Evolutionary conservation across 2,329 filamentous ascomycete species (phyloP), one percentile per base, ranked within the genome.

Genomic region (Lachnellula occidentalis): DNA sequence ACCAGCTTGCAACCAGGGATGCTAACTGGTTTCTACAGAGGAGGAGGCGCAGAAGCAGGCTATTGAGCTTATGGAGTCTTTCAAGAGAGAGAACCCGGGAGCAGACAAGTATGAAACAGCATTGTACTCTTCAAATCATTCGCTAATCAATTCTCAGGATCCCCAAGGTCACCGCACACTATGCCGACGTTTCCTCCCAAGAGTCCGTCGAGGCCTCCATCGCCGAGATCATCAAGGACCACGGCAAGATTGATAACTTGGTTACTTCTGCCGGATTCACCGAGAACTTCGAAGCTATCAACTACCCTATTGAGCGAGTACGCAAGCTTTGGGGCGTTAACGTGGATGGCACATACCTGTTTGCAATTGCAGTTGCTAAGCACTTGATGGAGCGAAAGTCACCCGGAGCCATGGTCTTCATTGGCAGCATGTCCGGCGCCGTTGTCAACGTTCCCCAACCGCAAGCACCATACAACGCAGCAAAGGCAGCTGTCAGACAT

Each of bases 201-300:
- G 81, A 85, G 48, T 92, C 89, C 6, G 92, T 96, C 58, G 85
- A 88, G 55, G 72, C 76, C 34, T 87, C 87, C 64, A 79, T 96
- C 62, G 75, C 78, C 37, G 86, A 90, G 57, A 80, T 92, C 61
- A 69, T 92, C 49, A 65, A 76, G 48, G 73, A 80, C 56, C 92
- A 96, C 70, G 86, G 86, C 72, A 87, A 88, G 71, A 90, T 96
- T 64, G 91, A 96, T 74, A 86, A 90, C 72, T 81, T 97, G 24
- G 92, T 97, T 65, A 96, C 92, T 24, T 95, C 90, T n/a, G 92
- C 92, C 48, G 92, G 92, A 45, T 96, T 97, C 75, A 94, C 90
- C 14, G 92, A 96, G 76, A 96, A 96, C 76, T 95, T 91, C 68
- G 87, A 95, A 66, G 92, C 92, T 46, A 87, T 92, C 66, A 85